Conservation (phyloP, 306 rosid species). For the Luffa acutangula region DNA sequence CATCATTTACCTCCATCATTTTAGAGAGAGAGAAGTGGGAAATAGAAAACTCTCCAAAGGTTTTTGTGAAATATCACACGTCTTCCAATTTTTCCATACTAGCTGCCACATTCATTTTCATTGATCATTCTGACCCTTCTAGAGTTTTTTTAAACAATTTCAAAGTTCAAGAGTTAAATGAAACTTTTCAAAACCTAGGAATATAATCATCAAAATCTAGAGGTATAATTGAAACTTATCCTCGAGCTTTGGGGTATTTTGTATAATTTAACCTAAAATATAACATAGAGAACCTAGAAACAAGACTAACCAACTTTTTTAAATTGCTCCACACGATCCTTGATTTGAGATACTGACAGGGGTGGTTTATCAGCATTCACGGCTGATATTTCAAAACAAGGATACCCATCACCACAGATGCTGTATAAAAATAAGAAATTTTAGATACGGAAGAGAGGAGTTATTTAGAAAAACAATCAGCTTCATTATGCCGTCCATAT, state of each 20-base stretch:
- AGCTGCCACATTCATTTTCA: neutral
- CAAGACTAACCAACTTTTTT: constrained; percentile 59
- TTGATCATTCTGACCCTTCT: neutral
- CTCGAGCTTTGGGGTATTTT: neutral
- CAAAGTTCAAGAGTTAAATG: too few species aligned
- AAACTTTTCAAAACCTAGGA: too few species aligned
- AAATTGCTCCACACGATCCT: constrained; percentile 78
- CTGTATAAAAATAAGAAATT: constrained; percentile 33
- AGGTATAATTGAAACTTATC: neutral
- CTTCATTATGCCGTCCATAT: neutral
- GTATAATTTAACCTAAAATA: neutral
- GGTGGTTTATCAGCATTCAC: constrained; percentile 96
- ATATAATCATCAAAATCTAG: too few species aligned
- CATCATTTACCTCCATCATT: neutral
- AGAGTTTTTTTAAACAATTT: too few species aligned
- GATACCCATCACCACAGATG: constrained; percentile 59
- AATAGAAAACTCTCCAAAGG: too few species aligned
- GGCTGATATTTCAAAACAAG: constrained; percentile 90
- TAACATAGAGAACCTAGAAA: neutral
- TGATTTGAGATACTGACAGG: constrained; percentile 49
- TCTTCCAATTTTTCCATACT: neutral
- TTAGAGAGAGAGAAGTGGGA: too few species aligned
- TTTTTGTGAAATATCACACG: neutral
- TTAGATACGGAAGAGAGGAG: neutral
- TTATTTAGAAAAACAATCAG: neutral